These are phyloP conservation scores for Oryza officinalis DNA, from an alignment of 176 grass and related monocot species.

Conservation along the genomic window DNA sequence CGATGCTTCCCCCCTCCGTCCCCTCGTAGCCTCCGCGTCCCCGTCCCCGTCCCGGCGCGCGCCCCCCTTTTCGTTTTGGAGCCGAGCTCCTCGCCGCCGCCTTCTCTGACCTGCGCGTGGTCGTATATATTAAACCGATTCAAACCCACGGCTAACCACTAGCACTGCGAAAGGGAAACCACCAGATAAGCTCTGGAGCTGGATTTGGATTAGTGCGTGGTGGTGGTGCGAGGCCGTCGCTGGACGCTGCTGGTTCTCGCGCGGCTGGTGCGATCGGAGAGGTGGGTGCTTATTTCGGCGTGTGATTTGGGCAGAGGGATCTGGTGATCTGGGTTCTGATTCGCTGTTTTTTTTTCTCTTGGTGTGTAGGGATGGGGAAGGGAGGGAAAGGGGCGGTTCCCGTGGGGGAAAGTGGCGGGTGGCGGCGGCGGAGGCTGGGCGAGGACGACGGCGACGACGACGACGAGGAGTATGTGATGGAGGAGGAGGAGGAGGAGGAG, in stretches of 20 bases:
- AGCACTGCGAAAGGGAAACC: neutral
- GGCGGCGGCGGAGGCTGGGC: constrained; percentile 32
- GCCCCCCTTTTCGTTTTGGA: constrained; percentile 19
- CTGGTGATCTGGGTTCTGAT: constrained; percentile 51
- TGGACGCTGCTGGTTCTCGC: constrained; percentile 28
- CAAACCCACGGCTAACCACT: constrained; percentile 1
- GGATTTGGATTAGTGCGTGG: neutral
- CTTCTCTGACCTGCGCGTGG: constrained; percentile 30
- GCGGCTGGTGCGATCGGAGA: constrained; percentile 11
- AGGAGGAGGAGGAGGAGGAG: constrained; percentile 58
- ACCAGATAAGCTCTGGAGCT: neutral
- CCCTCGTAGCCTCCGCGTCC: constrained; percentile 22
- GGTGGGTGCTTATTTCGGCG: constrained; percentile 3
- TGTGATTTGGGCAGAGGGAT: constrained; percentile 35
- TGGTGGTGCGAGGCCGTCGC: neutral
- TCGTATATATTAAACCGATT: constrained; percentile 13
- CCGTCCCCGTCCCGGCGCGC: neutral
- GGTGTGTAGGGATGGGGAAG: constrained; percentile 51
- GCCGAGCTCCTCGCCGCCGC: constrained; percentile 22
- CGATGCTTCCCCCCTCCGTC: constrained; percentile 26
- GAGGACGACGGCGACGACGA: constrained; percentile 47
- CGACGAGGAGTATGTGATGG: constrained; percentile 53
- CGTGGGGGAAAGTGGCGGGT: constrained; percentile 26
- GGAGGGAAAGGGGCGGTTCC: constrained; percentile 42
- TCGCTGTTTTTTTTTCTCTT: constrained; percentile 20